A percentile compares a stretch with the other conserved stretches of the same genome.
Conservation (phyloP, 352 stramenopile genomes). For the Phytopythium chamaehyphon region DNA sequence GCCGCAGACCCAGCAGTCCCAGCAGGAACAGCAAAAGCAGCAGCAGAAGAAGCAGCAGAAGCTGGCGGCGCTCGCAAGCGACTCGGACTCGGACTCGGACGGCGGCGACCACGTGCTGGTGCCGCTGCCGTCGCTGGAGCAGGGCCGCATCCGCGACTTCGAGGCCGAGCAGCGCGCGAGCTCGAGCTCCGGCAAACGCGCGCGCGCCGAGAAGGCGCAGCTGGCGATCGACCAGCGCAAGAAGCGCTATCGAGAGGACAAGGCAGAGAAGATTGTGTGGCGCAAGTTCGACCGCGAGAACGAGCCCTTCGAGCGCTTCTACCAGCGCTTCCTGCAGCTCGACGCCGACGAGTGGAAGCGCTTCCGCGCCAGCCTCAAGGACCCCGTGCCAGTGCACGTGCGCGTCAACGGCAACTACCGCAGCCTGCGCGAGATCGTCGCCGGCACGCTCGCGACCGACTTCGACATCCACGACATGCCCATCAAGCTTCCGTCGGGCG, state of each 20-base stretch:
- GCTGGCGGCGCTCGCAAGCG: conserved; percentile 15
- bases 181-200: conserved; percentile 34
- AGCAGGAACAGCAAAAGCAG: conserved; percentile 2
- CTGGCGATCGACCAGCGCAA: conserved; percentile 50
- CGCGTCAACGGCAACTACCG: conserved; percentile 85
- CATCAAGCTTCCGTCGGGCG: conserved; percentile 53
- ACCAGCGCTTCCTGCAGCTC: conserved; percentile 68
- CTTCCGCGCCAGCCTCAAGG: conserved; percentile 77
- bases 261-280: conserved; percentile 85
- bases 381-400: conserved; percentile 79
- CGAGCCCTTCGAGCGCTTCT: conserved; percentile 79
- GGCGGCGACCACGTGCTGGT: conserved; percentile 24
- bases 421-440: conserved; percentile 78
- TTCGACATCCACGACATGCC: conserved; percentile 54
- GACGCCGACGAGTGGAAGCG: conserved; percentile 64
- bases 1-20: background rate
- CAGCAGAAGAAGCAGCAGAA: conserved; percentile 3
- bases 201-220: conserved; percentile 47
- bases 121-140: conserved; percentile 65
- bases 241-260: conserved; percentile 55
- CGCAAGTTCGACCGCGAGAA: conserved; percentile 87
- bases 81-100: conserved; percentile 49
- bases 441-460: conserved; percentile 62
- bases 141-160: conserved; percentile 61
- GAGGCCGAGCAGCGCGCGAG: conserved; percentile 35